Base-by-base conservation (phyloP, 495 filamentous ascomycete species). In the Neurospora pannonica region DNA sequence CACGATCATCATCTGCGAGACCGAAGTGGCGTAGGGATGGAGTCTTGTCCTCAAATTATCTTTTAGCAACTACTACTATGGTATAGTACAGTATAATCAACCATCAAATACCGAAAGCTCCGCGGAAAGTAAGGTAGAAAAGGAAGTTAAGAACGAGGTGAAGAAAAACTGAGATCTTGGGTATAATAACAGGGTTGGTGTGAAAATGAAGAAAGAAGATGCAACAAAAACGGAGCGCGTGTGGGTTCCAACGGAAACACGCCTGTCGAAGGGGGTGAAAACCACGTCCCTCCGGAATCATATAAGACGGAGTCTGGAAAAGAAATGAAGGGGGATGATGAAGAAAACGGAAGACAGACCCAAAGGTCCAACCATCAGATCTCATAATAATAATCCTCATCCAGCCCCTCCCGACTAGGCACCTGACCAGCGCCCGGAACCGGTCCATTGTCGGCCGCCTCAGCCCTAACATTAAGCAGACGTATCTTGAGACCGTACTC, bases 401-500 rank as follows among this genome's bases (percentile, higher is more conserved):
- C 87, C 67, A 92, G 79, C 34, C 85, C 90, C 74, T 90, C 89
- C 74, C 91, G 82, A 70, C 86, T 85, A 1, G 91, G 91, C 74
- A 92, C 84, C 46, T 83, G 81, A 38, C 87, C 86, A 2, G 81
- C 82, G 40, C 83, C 86, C 19, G 84, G 82, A 54, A 82, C 84
- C 28, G 87, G 88, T 38, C 85, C 88, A 40, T 86, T 81, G 75
- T 90, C 87, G 72, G 87, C 88, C 71, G 92, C 92, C 78, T 97
- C 94, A 81, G 97, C 91, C 74, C 93, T 85, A 46, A 99, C 92
- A 83, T 99, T 99, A 74, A 99, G 84, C 75, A 99, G 80, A 40
- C 97, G 86, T 72, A 99, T 97, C 86, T 97, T 97, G 43, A 98
- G 83, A 5, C 97, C 95, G 79, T 97, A 98, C 75, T 95, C 92